Evolutionary conservation across 768 basidiomycete species (phyloP), one percentile per base, ranked within the genome.

Genomic region (Chlorophyllum brunneum): DNA sequence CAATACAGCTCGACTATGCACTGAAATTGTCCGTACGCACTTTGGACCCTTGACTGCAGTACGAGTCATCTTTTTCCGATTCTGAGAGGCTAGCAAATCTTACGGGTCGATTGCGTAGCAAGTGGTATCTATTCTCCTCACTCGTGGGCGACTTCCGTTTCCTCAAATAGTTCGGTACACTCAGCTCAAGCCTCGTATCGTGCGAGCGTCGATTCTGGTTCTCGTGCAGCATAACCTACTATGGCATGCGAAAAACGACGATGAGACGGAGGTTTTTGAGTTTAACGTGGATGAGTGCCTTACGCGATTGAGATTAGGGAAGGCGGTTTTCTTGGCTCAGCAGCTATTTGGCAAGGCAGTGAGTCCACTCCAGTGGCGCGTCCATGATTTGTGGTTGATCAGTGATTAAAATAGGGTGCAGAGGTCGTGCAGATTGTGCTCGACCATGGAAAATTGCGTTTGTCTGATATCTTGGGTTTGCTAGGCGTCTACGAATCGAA

Each of bases 151-250:
- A 38, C 71, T 95, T n/a, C 76, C 87, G 8, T 67, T 92, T 20
- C 54, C 73, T 7, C 83, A 88, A 58, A 64, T 95, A 44, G 72
- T 84, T 29, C 84, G 86, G 27, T 83, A 83, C 62, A 81, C 92
- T 1, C 74, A 71, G 24, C 67, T 92, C 23, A 86, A 82, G 60
- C 78, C 83, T 8, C 81, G 85, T 22, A 82, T 77, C 1, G 78
- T 86, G 11, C 82, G 87, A 48, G 83, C 84, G 23, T 77, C 82
- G 16, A 70, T 95, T 16, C 72, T 97, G 39, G 79, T 86, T 39
- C 79, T 98, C 48, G 77, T 95, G 15, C 95, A 98, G 64, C 95
- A 98, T 64, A 94, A 97, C 67, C 68, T 97, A 38, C 74, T 95
- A 38, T 94, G 92, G 89, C 90, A 93, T 63, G 80, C 85, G 7